These are phyloP conservation scores for Herpetomonas tarakana DNA, from an alignment of 208 protist genomes.

Conservation along the genomic window DNA sequence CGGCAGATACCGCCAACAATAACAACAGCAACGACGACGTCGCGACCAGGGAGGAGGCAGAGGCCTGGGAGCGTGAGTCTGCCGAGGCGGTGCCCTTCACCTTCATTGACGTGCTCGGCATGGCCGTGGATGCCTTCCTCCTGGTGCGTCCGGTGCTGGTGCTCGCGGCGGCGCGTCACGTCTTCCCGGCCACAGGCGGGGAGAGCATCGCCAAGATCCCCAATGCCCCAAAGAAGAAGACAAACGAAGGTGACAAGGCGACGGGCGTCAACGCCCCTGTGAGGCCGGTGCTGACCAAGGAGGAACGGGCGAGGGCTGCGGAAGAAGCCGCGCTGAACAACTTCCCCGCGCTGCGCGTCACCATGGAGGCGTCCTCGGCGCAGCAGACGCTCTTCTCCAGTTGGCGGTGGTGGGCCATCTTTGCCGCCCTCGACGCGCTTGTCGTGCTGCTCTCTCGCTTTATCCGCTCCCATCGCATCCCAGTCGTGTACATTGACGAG, in stretches of 20 bases:
- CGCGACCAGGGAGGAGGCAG: conserved; percentile 7
- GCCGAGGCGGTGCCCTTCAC: conserved; percentile 48
- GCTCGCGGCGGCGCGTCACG: conserved; percentile 37
- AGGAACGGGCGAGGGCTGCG: neutral
- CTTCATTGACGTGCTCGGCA: conserved; percentile 62
- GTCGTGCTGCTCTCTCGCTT: conserved; percentile 45
- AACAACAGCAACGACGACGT: neutral
- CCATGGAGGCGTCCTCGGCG: conserved; percentile 26
- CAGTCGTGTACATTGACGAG: conserved; percentile 63
- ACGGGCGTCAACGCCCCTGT: neutral
- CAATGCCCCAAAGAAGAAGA: conserved; percentile 15
- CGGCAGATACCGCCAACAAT: conserved; percentile 3
- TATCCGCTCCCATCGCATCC: conserved; percentile 58
- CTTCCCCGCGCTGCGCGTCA: conserved; percentile 1
- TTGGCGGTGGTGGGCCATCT: conserved; percentile 48
- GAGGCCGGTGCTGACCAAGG: neutral
- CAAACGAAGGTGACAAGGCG: conserved; percentile 13
- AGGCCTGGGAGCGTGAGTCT: conserved; percentile 16
- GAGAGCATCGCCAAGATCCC: conserved; percentile 19
- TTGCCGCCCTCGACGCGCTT: conserved; percentile 52
- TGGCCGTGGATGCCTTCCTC: conserved; percentile 62
- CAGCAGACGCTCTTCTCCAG: conserved; percentile 38
- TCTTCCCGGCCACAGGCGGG: conserved; percentile 24
- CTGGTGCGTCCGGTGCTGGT: conserved; percentile 70
- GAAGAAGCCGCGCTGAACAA: neutral